Evolutionary conservation across 163 green algal genomes (phyloP).

Genomic region (Prototheca wickerhamii): DNA sequence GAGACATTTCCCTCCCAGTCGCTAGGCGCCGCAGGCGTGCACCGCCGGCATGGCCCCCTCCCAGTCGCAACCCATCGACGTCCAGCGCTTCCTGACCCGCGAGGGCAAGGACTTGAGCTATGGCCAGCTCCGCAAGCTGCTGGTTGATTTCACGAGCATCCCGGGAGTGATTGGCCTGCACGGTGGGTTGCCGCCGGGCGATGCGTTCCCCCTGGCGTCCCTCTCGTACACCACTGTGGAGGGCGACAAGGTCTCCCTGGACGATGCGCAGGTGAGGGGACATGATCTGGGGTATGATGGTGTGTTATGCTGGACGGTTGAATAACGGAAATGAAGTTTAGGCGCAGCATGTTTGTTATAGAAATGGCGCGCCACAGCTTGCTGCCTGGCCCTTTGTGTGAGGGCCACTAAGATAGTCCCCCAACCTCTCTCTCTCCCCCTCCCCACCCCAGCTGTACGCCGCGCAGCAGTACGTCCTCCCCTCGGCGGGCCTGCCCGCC

Average conservation of each 20-base stretch:
- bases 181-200: conserved; percentile 35
- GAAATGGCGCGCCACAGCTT: background rate
- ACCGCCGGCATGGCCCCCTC: no score
- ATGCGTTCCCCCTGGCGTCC: conserved; percentile 41
- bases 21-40: no score
- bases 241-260: conserved; percentile 6
- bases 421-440: background rate
- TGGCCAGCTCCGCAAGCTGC: background rate
- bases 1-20: no score
- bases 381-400: no score
- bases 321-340: no score
- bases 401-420: background rate
- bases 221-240: conserved; percentile 19
- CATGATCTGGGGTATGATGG: no score
- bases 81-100: background rate
- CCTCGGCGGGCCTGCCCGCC: background rate
- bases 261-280: background rate
- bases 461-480: conserved; percentile 7
- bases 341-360: background rate
- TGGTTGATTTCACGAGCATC: background rate
- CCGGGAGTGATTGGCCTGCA: conserved; percentile 37
- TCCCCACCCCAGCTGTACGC: conserved; percentile 22
- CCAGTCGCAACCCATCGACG: conserved; percentile 19
- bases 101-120: background rate
- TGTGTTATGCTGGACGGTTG: background rate